A percentile compares a stretch with the other conserved stretches of the same genome.
phyloP scores from a whole-genome alignment of 2,329 filamentous ascomycete genomes.

The Epichloe coenophiala region DNA sequence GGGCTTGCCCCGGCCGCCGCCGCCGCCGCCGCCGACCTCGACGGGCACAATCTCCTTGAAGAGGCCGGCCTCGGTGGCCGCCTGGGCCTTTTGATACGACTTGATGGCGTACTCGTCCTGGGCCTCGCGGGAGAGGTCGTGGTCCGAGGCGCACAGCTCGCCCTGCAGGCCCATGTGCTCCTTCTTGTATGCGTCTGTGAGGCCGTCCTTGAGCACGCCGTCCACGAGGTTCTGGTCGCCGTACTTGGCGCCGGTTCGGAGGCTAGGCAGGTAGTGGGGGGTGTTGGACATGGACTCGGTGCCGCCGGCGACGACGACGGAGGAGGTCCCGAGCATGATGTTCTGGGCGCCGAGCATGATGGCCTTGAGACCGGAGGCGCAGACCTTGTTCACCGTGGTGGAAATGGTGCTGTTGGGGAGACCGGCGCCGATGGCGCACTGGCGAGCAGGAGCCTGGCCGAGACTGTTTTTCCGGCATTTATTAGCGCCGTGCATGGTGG shows the following conservation, averaged over 20 bases:
- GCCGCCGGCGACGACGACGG: constrained; percentile 85
- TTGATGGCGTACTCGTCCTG: constrained; percentile 95
- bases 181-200: constrained; percentile 89
- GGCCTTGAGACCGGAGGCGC: constrained; percentile 87
- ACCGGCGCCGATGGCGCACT: constrained; percentile 82
- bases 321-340: constrained; percentile 91
- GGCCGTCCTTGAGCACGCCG: constrained; percentile 83
- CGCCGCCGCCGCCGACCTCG: constrained; percentile 72
- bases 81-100: constrained; percentile 83
- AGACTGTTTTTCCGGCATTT: constrained; percentile 39
- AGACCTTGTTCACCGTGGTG: constrained; percentile 98
- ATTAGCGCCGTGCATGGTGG: background rate
- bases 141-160: constrained; percentile 81
- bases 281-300: constrained; percentile 98
- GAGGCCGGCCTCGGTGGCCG: constrained; percentile 64
- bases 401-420: constrained; percentile 67
- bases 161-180: constrained; percentile 92
- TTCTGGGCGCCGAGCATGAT: constrained; percentile 91
- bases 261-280: constrained; percentile 83
- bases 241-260: constrained; percentile 85
- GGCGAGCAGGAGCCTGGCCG: constrained; percentile 90
- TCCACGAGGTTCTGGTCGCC: constrained; percentile 82
- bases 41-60: constrained; percentile 88
- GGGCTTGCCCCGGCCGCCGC: constrained; percentile 83
- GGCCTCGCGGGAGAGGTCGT: constrained; percentile 66